A percentile compares a stretch with the other conserved stretches of the same genome.
phyloP scores from a whole-genome alignment of 2,329 filamentous ascomycete genomes.

The Colletotrichum limetticola region DNA sequence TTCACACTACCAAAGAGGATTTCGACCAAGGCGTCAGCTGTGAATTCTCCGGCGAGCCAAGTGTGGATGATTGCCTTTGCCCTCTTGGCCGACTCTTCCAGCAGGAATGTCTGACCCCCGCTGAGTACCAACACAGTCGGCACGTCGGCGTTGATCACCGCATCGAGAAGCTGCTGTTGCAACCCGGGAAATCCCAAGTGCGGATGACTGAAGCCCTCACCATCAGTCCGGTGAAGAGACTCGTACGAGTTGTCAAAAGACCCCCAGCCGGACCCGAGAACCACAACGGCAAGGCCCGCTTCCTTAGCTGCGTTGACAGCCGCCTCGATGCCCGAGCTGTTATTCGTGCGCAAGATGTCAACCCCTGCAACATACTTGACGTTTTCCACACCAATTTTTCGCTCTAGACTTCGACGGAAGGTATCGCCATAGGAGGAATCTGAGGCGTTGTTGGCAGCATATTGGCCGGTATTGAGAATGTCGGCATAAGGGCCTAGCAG shows the following conservation, averaged over 20 bases:
- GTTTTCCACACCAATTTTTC: conserved; percentile 36
- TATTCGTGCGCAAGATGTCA: conserved; percentile 35
- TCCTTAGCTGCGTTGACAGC: conserved; percentile 43
- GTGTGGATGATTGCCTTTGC: conserved; percentile 70
- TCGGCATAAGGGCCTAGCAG: conserved; percentile 38
- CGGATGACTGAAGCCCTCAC: conserved; percentile 45
- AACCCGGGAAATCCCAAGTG: conserved; percentile 44
- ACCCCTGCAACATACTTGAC: conserved; percentile 36
- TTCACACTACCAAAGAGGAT: conserved; percentile 72
- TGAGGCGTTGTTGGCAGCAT: conserved; percentile 37
- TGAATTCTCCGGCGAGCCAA: conserved; percentile 73
- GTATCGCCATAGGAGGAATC: conserved; percentile 37
- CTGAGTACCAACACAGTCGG: conserved; percentile 44
- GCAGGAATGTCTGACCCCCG: conserved; percentile 45
- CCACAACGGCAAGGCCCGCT: conserved; percentile 43
- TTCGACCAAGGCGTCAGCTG: conserved; percentile 70
- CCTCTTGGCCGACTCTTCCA: conserved; percentile 41
- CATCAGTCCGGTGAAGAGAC: conserved; percentile 45
- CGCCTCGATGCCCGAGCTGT: conserved; percentile 32
- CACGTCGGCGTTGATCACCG: conserved; percentile 43
- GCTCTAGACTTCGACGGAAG: conserved; percentile 36
- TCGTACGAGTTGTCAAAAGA: conserved; percentile 37
- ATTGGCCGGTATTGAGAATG: conserved; percentile 38
- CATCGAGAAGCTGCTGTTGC: conserved; percentile 48
- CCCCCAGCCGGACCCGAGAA: conserved; percentile 43